Base-by-base conservation (phyloP, 208 protist species). In the Acanthamoeba castellanii region DNA sequence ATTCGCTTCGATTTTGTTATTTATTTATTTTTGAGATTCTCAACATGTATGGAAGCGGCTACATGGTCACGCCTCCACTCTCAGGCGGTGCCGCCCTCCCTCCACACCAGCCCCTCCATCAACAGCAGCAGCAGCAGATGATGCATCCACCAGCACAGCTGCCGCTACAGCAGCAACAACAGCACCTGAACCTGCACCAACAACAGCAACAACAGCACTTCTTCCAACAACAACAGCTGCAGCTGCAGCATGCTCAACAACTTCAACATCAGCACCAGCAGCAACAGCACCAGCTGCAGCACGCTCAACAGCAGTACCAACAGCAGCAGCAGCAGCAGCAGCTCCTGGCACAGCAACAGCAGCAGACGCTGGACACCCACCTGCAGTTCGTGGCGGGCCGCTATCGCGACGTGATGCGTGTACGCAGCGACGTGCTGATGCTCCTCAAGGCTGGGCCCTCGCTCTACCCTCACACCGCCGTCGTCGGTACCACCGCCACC, bases 351-450 rank as follows among this genome's bases (percentile, higher is more conserved):
- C 30, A 50, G 37, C 74, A 37, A 37, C 30, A 42, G 18, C 74
- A 84, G 74, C 74, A 84, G 74, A n/a, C 22, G 74, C 16, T 84
- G 37, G 74, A 84, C 74, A 34, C 22, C 22, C 74, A 84, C 37
- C 74, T 84, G 74, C 74, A 45, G 74, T 55, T 52, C 42, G 74
- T 84, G 74, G 74, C 74, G 42, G 25, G 22, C 13, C 34, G 74
- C 6, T 84, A 84, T 50, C 74, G 74, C 45, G 74, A 84, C 42
- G 42, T 55, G n/a, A 22, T 84, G 45, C 74, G 74, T 42, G 74
- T 55, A 6, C 74, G 74, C 18, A 34, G 52, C 45, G 74, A 84
- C 74, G 74, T 50, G 42, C 25, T 52, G 16, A 8, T 84, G 45
- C 42, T 84, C 37, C 34, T 84, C n/a, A 42, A n/a, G 22, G 74